A percentile compares a stretch with the other conserved stretches of the same genome.
phyloP scores from a whole-genome alignment of 2,329 filamentous ascomycete species.

The Chaetomium strumarium region DNA sequence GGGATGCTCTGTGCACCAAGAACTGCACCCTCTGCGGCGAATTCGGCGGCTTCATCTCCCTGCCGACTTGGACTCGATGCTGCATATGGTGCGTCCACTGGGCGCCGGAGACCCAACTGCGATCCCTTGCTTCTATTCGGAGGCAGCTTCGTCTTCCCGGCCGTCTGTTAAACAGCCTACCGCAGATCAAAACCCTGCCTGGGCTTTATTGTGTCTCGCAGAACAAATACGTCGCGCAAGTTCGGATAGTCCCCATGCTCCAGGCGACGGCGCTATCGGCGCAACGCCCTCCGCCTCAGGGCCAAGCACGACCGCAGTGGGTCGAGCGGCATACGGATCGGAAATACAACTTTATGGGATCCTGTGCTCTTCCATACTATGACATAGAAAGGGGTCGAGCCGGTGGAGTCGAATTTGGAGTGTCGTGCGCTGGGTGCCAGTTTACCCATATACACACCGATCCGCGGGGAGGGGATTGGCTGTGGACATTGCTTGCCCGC shows the following conservation, averaged over 20 bases:
- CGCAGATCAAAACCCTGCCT: constrained; percentile 28
- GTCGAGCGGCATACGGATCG: constrained; percentile 10
- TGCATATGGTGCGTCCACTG: constrained; percentile 27
- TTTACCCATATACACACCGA: no score
- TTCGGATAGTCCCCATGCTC: constrained; percentile 10
- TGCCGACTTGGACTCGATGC: constrained; percentile 27
- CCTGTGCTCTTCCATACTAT: constrained; percentile 28
- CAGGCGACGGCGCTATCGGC: constrained; percentile 1
- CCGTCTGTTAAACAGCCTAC: constrained; percentile 18
- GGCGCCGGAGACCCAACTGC: constrained; percentile 22
- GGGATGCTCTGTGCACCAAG: constrained; percentile 25
- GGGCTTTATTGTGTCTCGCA: constrained; percentile 20
- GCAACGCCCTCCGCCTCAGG: background rate
- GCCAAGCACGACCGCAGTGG: constrained; percentile 6
- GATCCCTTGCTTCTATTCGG: constrained; percentile 17
- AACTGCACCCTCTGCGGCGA: constrained; percentile 25
- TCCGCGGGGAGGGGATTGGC: no score
- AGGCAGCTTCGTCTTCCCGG: constrained; percentile 23
- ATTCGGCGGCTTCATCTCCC: constrained; percentile 25
- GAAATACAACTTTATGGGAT: constrained; percentile 27
- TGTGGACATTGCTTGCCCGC: constrained; percentile 17
- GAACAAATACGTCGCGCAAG: constrained; percentile 1
- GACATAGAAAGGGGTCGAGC: constrained; percentile 23
- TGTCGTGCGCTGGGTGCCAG: constrained; percentile 32
- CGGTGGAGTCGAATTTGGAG: constrained; percentile 26